Percentiles rank a stretch among this genome's conserved stretches.
phyloP scores from a whole-genome alignment of 129 eudicot genomes.

The Saposhnikovia divaricata region DNA sequence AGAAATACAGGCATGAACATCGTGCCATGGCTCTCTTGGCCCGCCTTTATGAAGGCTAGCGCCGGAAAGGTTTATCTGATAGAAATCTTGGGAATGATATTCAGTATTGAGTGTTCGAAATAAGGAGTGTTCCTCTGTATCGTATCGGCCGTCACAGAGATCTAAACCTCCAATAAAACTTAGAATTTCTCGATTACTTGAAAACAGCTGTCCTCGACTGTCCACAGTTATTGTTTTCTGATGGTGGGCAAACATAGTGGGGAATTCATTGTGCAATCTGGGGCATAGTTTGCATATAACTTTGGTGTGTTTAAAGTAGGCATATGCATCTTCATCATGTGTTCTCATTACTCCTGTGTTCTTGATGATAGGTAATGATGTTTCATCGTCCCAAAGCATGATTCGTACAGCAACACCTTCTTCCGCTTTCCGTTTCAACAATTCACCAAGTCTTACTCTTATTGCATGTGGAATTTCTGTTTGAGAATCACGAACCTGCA shows the following conservation, averaged over 20 bases:
- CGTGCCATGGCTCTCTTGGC: conserved; percentile 98
- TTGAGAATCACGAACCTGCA: conserved; percentile 66
- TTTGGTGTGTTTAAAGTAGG: conserved; percentile 72
- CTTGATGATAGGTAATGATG: conserved; percentile 76
- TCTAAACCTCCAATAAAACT: conserved; percentile 85
- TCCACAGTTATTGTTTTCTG: conserved; percentile 84
- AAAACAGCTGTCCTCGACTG: conserved; percentile 34
- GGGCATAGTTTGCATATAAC: conserved; percentile 74
- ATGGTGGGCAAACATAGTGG: conserved; percentile 80
- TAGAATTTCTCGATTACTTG: conserved; percentile 57
- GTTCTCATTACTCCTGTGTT: conserved; percentile 90
- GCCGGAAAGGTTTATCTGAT: conserved; percentile 70
- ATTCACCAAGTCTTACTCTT: conserved; percentile 75
- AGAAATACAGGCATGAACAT: conserved; percentile 63
- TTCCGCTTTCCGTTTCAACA: conserved; percentile 75
- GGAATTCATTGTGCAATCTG: conserved; percentile 60
- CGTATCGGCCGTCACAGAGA: conserved; percentile 86
- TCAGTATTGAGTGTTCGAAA: conserved; percentile 66
- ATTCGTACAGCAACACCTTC: conserved; percentile 92
- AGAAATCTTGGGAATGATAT: conserved; percentile 67
- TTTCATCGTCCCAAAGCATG: conserved; percentile 90
- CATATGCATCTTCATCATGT: conserved; percentile 60
- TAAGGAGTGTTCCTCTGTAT: conserved; percentile 77
- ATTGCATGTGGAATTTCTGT: conserved; percentile 77
- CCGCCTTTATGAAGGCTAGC: conserved; percentile 80